Conservation (phyloP, 1,139 yeast species). For the Blastobotrys capitulatus region DNA sequence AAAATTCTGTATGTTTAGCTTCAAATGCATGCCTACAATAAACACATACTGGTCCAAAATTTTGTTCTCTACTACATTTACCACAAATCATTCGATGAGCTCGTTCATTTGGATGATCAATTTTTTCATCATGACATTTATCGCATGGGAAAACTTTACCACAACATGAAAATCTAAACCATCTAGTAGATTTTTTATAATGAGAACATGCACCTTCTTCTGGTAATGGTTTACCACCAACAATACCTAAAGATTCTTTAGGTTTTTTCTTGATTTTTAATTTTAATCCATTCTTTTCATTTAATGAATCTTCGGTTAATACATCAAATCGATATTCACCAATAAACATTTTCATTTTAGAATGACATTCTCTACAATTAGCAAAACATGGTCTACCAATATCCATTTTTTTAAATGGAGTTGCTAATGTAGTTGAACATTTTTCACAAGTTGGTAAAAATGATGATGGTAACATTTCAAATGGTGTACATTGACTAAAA, state of each 20-base stretch:
- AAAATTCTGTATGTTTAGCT: slow-evolving; percentile 34
- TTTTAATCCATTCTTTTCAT: slow-evolving; percentile 16
- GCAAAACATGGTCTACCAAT: slow-evolving; percentile 30
- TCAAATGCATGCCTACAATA: slow-evolving; percentile 36
- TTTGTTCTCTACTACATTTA: slow-evolving; percentile 40
- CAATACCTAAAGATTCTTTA: slow-evolving; percentile 31
- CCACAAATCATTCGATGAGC: slow-evolving; percentile 41
- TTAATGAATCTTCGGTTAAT: slow-evolving; percentile 27
- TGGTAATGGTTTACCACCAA: slow-evolving; percentile 38
- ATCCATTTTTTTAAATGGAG: slow-evolving; percentile 32
- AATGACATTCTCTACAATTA: slow-evolving; percentile 36
- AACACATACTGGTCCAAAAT: slow-evolving; percentile 32
- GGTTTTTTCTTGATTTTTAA: slow-evolving; percentile 20
- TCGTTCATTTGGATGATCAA: slow-evolving; percentile 34
- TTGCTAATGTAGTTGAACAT: slow-evolving; percentile 29
- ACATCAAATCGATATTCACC: slow-evolving; percentile 31
- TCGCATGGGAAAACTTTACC: slow-evolving; percentile 40
- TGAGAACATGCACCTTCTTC: slow-evolving; percentile 38
- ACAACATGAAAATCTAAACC: slow-evolving; percentile 43
- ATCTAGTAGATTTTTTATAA: slow-evolving; percentile 37
- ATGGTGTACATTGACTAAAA: slow-evolving; percentile 34
- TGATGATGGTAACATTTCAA: slow-evolving; percentile 34
- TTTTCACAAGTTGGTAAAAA: slow-evolving; percentile 36
- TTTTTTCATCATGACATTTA: slow-evolving; percentile 36
- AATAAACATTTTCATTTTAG: slow-evolving; percentile 31